A percentile compares a stretch with the other conserved stretches of the same genome.
Evolutionary conservation across 768 basidiomycete species (phyloP).

Genomic region (Lactarius hengduanensis): DNA sequence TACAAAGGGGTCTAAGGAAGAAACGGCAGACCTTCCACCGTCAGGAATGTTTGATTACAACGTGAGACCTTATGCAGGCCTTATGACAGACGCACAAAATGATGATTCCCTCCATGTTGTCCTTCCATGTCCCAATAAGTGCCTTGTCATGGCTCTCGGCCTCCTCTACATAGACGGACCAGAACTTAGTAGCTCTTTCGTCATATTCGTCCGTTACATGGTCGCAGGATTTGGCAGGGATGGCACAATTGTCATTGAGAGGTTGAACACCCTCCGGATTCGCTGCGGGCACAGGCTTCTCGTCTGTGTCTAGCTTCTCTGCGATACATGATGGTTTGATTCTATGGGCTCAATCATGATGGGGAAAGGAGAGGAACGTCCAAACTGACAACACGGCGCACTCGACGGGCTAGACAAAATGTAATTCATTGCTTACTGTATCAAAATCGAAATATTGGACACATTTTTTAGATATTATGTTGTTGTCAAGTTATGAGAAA

Average conservation of each 20-base stretch:
- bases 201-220: slow-evolving; percentile 20
- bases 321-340: background rate
- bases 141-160: slow-evolving; percentile 30
- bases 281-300: too few relatives aligned
- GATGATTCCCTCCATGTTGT: slow-evolving; percentile 43
- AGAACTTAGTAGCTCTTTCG: slow-evolving; percentile 25
- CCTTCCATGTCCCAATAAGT: slow-evolving; percentile 41
- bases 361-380: background rate
- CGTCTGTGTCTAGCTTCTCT: too few relatives aligned
- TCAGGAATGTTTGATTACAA: background rate
- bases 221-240: background rate
- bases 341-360: background rate
- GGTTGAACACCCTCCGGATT: too few relatives aligned
- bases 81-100: slow-evolving; percentile 37
- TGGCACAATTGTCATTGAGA: too few relatives aligned
- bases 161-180: too few relatives aligned
- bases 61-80: background rate
- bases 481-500: too few relatives aligned
- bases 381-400: background rate
- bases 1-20: background rate
- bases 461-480: too few relatives aligned
- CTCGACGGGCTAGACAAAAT: background rate
- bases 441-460: too few relatives aligned
- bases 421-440: too few relatives aligned
- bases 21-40: too few relatives aligned